These are phyloP conservation scores for Starmerella asiatica DNA, from an alignment of 805 yeast genomes.

Conservation along the genomic window DNA sequence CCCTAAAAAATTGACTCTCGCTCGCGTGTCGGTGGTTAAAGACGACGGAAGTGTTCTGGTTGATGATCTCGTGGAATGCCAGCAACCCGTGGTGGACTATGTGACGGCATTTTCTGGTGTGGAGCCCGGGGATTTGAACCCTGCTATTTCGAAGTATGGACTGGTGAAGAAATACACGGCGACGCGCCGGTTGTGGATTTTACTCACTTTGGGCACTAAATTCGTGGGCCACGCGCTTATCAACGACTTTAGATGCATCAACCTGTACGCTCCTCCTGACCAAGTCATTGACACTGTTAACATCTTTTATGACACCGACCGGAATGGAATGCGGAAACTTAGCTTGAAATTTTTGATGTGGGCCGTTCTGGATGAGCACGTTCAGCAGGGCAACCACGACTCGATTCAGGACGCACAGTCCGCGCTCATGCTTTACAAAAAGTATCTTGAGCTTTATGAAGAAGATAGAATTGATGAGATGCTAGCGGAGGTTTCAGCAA, in stretches of 20 bases:
- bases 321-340: constrained; percentile 48
- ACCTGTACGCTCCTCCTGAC: constrained; percentile 66
- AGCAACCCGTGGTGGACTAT: constrained; percentile 58
- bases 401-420: constrained; percentile 92
- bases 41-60: constrained; percentile 36
- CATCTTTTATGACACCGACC: constrained; percentile 58
- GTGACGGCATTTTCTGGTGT: constrained; percentile 90
- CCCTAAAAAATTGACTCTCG: constrained; percentile 67
- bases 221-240: constrained; percentile 91
- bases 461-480: constrained; percentile 47
- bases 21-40: constrained; percentile 76
- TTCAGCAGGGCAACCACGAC: constrained; percentile 90
- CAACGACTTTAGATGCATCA: constrained; percentile 87
- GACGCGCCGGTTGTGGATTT: constrained; percentile 78
- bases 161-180: constrained; percentile 72
- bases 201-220: constrained; percentile 74
- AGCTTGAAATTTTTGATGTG: constrained; percentile 80
- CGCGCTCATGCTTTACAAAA: constrained; percentile 64
- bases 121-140: constrained; percentile 78
- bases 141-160: constrained; percentile 45
- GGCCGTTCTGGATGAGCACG: constrained; percentile 55
- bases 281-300: constrained; percentile 88
- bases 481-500: constrained; percentile 49
- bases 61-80: constrained; percentile 79
- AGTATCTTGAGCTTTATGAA: constrained; percentile 48